Evolutionary conservation across 805 yeast species (phyloP).

Genomic region (Kazachstania kunashirensis): DNA sequence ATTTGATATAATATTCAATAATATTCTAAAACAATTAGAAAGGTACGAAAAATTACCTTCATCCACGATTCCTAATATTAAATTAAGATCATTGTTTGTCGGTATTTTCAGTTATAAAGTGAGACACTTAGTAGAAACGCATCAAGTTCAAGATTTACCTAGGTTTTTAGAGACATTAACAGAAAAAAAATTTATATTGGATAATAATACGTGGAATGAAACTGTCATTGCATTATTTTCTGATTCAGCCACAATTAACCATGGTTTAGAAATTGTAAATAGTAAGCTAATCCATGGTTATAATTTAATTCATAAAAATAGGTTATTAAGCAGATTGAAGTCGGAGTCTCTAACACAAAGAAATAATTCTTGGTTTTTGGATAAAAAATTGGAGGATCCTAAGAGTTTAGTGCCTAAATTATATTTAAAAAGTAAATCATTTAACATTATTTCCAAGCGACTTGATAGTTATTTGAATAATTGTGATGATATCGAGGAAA

Average conservation of each 20-base stretch:
- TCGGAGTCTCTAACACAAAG: conserved; percentile 8
- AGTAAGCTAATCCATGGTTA: conserved; percentile 32
- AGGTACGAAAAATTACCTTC: conserved; percentile 15
- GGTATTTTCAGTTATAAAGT: conserved; percentile 22
- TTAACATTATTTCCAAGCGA: conserved; percentile 8
- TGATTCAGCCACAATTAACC: conserved; percentile 22
- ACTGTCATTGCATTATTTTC: conserved; percentile 21
- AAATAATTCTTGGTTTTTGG: conserved; percentile 15
- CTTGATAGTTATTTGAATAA: conserved; percentile 21
- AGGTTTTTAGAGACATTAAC: conserved; percentile 14
- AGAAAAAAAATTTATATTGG: conserved; percentile 22
- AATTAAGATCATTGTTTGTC: conserved; percentile 11
- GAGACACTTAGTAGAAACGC: conserved; percentile 12
- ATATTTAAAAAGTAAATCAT: conserved; percentile 21
- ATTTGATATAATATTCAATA: conserved; percentile 17
- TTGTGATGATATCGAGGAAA: conserved; percentile 8
- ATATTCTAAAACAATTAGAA: conserved; percentile 13
- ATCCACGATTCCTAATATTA: conserved; percentile 15
- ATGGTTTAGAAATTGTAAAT: conserved; percentile 26
- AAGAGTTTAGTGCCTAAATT: conserved; percentile 20
- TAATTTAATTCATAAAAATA: conserved; percentile 23
- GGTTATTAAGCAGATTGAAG: conserved; percentile 13
- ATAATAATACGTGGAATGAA: conserved; percentile 28
- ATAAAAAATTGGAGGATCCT: conserved; percentile 13
- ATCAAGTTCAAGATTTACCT: conserved; percentile 15